These are phyloP conservation scores for Pyrenophora seminiperda DNA, from an alignment of 2,329 filamentous ascomycete genomes.

Conservation along the genomic window DNA sequence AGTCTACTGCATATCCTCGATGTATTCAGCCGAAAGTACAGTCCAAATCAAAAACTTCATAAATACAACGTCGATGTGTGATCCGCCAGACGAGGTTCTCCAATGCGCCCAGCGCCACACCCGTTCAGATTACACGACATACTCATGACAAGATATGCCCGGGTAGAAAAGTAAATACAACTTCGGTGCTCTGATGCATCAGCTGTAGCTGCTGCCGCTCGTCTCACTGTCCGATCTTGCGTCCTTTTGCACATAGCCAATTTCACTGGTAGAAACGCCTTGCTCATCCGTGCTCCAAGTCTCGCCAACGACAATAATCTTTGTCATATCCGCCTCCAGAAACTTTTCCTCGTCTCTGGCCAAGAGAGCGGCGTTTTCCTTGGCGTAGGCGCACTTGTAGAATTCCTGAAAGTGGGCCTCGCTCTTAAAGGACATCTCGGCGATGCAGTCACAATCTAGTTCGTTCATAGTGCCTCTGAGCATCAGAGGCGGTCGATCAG, in stretches of 20 bases:
- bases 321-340: constrained; percentile 25
- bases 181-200: background rate
- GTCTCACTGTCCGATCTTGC: constrained; percentile 22
- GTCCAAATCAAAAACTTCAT: too few species aligned
- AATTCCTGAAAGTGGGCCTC: constrained; percentile 34
- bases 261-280: constrained; percentile 14
- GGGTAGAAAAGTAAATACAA: background rate
- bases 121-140: background rate
- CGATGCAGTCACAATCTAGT: constrained; percentile 36
- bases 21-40: too few species aligned
- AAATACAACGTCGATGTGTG: too few species aligned
- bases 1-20: too few species aligned
- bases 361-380: constrained; percentile 26
- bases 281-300: constrained; percentile 24
- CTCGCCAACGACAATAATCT: constrained; percentile 36
- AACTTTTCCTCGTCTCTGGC: constrained; percentile 35
- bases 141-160: background rate
- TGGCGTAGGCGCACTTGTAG: constrained; percentile 32
- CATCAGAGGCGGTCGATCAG: constrained; percentile 27
- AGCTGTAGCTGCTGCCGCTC: constrained; percentile 20
- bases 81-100: background rate
- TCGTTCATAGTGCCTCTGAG: constrained; percentile 30
- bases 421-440: constrained; percentile 31
- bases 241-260: constrained; percentile 5
- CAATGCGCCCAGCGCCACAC: constrained; percentile 4